Base-by-base conservation (phyloP, 176 grass and related monocot species). In the Oryza brachyantha region DNA sequence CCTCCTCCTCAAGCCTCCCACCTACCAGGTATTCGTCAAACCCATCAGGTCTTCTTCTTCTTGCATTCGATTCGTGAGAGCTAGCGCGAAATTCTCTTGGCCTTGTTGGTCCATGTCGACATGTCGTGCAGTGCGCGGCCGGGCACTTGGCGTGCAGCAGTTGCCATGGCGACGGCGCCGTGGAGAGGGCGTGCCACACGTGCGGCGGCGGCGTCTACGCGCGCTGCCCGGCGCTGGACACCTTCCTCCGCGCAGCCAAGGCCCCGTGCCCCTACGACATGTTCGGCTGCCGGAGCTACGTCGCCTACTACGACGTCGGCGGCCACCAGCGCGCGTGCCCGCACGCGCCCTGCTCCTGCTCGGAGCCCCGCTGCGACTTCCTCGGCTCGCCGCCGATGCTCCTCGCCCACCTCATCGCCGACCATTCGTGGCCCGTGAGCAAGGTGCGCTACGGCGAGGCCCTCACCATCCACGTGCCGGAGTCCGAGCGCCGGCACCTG, bases 311-410 rank as follows among this genome's bases (percentile, higher is more conserved):
- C 68, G 3, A 54, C 7, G 19, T 14, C 34, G 26, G 1, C 21
- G 69, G 17, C 26, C 83, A 85, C 75, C 58, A 41, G 57, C 1
- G 9, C 68, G 67, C 24, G 5, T 85, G 83, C 75, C 5, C 37
- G 59, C 55, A 65, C 59, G 83, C 83, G 24, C 75, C 83, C 3
- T 79, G 83, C 59, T 13, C 38, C 13, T 85, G 83, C 83, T 0
- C 76, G 59, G 83, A 85, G 75, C 43, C 45, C 32, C 57, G 83
- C 26, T 85, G 83, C 83, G 76, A 7, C 60, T 79, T 73, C 83
- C 60, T 13, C 75, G 59, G 9, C 13, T 14, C 43, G 21, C 43
- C 83, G 9, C n/a, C 8, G 22, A 8, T 0, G 10, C 64, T 84
- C 54, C 27, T 60, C 52, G 64, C 5, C n/a, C 82, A 77, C 64